Base-by-base conservation (phyloP, 352 stramenopile genomes). In the Globisporangium nagaii region DNA sequence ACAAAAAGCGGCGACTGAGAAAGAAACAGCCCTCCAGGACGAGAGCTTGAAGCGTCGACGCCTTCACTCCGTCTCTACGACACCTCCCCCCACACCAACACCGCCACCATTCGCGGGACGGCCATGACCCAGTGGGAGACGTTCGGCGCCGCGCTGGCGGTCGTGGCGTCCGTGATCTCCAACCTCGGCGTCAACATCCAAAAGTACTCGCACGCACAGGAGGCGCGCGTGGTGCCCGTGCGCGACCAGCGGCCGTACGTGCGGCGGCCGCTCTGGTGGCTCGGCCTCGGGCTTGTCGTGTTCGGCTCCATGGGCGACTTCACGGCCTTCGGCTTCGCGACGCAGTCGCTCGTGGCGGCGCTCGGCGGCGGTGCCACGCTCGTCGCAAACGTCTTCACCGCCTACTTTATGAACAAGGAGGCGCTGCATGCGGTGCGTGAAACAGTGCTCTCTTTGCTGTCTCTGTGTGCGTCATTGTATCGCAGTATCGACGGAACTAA, bases 101-200 rank as follows among this genome's bases (percentile, higher is more conserved):
- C 34, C 17, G 37, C n/a, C 37, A 19, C 27, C 6, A 32, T n/a
- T 34, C 48, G 35, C 27, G n/a, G 28, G 48, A 31, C 39, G 2
- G 31, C 7, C 15, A 86, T 90, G 77, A 70, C 75, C 61, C 68
- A 83, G 39, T 84, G 70, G 66, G 84, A 94, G 68, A 73, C 79
- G n/a, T 86, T 95, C 37, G 88, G 88, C 49, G 88, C 85, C 27
- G 66, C 63, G 41, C 65, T 96, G 53, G 81, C 81, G 15, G 81
- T 96, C 20, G 72, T 80, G 31, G 79, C 82, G 12, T 95, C 85
- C 43, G 61, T 96, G 32, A 54, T 96, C 37, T 94, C 84, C 28
- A 97, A 97, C 50, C 60, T 97, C 25, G 88, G 88, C 54, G 84
- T 96, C 30, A 96, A 96, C 57, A 78, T 95, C 28, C 84, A 96